These are phyloP conservation scores for Beauveria medogensis DNA, from an alignment of 2,329 filamentous ascomycete species.

Conservation along the genomic window DNA sequence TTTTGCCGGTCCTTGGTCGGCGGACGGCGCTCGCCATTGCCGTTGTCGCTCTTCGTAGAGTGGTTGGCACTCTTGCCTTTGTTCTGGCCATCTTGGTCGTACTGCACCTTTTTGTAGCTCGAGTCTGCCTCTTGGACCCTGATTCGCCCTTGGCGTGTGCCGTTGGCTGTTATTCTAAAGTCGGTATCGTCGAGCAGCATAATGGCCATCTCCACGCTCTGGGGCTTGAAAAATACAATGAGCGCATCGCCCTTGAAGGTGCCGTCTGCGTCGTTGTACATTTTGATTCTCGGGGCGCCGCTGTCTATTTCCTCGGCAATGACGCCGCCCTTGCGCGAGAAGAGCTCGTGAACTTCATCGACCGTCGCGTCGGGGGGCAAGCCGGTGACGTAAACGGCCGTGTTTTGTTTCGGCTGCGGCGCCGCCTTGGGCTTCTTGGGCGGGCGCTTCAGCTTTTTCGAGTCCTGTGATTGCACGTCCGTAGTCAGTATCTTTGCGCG, in stretches of 20 bases:
- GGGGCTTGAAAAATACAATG: conserved; percentile 88
- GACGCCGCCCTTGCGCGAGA: conserved; percentile 77
- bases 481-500: not conserved
- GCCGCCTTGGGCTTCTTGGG: conserved; percentile 41
- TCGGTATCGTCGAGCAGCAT: conserved; percentile 74
- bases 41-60: conserved; percentile 14
- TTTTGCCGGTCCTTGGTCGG: conserved; percentile 63
- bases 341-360: conserved; percentile 74
- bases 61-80: conserved; percentile 18
- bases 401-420: conserved; percentile 59
- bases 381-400: conserved; percentile 84
- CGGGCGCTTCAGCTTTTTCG: conserved; percentile 23
- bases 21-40: conserved; percentile 33
- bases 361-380: conserved; percentile 72
- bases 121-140: conserved; percentile 76
- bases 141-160: conserved; percentile 55
- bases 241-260: conserved; percentile 90
- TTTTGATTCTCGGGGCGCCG: conserved; percentile 80
- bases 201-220: conserved; percentile 82
- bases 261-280: conserved; percentile 76
- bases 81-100: conserved; percentile 37
- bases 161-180: conserved; percentile 58
- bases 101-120: conserved; percentile 83
- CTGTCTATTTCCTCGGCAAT: conserved; percentile 93
- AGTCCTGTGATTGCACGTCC: not conserved